Conservation (phyloP, 306 rosid species). For the Mucuna pruriens region DNA sequence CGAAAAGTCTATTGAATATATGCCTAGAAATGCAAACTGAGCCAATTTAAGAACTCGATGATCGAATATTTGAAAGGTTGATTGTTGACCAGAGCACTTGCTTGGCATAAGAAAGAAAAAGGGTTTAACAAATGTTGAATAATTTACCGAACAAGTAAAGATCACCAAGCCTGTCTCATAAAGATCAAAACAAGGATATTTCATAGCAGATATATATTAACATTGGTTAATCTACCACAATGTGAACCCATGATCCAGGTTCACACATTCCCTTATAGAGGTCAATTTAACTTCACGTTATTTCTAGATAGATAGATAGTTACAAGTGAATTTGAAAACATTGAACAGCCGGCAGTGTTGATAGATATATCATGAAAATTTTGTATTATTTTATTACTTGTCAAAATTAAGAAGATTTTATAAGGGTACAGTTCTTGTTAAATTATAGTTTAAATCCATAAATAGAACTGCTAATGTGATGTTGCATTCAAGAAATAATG, state of each 20-base stretch:
- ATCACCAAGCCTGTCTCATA: constrained; percentile 7
- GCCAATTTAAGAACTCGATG: not conserved
- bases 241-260: not conserved
- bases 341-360: not conserved
- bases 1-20: no score
- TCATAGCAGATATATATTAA: not conserved
- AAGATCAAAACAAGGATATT: not conserved
- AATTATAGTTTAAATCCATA: not conserved
- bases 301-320: constrained; percentile 29
- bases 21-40: not conserved
- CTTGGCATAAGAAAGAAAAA: not conserved
- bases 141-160: not conserved
- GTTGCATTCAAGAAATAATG: not conserved
- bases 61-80: not conserved
- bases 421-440: not conserved
- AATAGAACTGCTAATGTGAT: not conserved
- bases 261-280: not conserved
- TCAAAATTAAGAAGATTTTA: not conserved
- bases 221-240: not conserved
- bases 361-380: not conserved
- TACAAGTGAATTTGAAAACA: constrained; percentile 16
- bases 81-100: not conserved
- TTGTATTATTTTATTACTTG: not conserved
- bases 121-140: not conserved
- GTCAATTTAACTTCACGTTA: not conserved